A percentile compares a stretch with the other conserved stretches of the same genome.
These are phyloP conservation scores for Populus tomentosa DNA, from an alignment of 441 rosid species.

Conservation along the genomic window DNA sequence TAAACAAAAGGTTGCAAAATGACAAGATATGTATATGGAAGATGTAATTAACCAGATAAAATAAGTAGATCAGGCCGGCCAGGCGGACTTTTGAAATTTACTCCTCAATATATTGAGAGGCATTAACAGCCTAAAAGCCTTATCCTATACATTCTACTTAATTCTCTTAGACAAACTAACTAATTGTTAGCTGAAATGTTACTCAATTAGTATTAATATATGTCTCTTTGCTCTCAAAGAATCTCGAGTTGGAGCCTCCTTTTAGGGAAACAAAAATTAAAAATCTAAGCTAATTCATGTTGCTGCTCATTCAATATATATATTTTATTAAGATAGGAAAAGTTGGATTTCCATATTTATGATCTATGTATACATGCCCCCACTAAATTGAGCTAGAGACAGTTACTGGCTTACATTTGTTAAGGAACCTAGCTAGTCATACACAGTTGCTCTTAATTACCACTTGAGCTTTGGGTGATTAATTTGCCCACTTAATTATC, in stretches of 20 bases:
- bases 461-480: background rate
- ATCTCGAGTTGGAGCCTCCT: background rate
- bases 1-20: too few relatives aligned
- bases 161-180: background rate
- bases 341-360: background rate
- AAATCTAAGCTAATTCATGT: too few relatives aligned
- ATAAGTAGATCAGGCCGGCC: too few relatives aligned
- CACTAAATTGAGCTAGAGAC: background rate
- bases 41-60: too few relatives aligned
- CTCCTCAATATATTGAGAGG: too few relatives aligned
- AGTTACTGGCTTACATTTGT: background rate
- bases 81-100: too few relatives aligned
- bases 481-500: too few relatives aligned
- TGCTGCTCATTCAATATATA: too few relatives aligned
- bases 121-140: too few relatives aligned
- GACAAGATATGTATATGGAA: too few relatives aligned
- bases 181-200: background rate
- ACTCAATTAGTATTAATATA: background rate
- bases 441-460: background rate
- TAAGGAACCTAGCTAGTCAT: background rate
- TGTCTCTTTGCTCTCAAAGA: background rate
- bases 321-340: background rate
- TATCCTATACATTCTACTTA: too few relatives aligned
- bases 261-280: too few relatives aligned
- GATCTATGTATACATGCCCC: background rate